Base-by-base conservation (phyloP, 257 asterid genomes). In the Hygrophila difformis region DNA sequence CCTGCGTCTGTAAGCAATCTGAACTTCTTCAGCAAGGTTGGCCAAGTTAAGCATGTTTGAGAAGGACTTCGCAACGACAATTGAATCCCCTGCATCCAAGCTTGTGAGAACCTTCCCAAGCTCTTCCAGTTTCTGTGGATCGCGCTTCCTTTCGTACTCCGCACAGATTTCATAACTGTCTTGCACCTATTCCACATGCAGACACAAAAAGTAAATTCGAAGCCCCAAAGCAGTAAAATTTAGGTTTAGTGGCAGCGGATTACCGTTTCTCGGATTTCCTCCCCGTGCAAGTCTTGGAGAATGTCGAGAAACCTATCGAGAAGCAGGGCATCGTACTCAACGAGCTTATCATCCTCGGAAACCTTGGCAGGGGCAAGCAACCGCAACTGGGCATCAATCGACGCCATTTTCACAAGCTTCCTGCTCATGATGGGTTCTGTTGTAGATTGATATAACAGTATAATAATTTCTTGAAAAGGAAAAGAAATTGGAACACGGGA, bases 21-120 rank as follows among this genome's bases (percentile, higher is more conserved):
- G 98, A 68, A 89, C 98, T 69, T 89, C 98, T 64, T 89, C 98
- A 3, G 96, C 98, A 55, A 89, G 89, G 63, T 85, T 89, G 56
- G 77, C 98, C 35, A 89, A 74, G 65, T 59, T 89, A 60, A 89
- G 94, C 98, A 89, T 89, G 84, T 85, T 64, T 13, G 98, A 76
- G 70, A 89, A 89, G 36, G 98, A 68, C 53, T 89, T 89, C 15
- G 98, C 79, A 41, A 85, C 64, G 7, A 89, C 96, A 43, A 89
- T 89, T 15, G 96, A 85, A 62, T 89, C 98, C 44, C 98, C 98
- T 44, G 98, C 93, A 65, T 85, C 98, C 77, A 89, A 71, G 62
- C 88, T 71, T 6, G 93, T 89, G 18, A 89, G 91, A 52, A 85
- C 78, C 41, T 53, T 66, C 51, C 98, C 98, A 24, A 89, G 93